Base-by-base conservation (phyloP, 75 land plant genomes). In the Sequoia sempervirens region DNA sequence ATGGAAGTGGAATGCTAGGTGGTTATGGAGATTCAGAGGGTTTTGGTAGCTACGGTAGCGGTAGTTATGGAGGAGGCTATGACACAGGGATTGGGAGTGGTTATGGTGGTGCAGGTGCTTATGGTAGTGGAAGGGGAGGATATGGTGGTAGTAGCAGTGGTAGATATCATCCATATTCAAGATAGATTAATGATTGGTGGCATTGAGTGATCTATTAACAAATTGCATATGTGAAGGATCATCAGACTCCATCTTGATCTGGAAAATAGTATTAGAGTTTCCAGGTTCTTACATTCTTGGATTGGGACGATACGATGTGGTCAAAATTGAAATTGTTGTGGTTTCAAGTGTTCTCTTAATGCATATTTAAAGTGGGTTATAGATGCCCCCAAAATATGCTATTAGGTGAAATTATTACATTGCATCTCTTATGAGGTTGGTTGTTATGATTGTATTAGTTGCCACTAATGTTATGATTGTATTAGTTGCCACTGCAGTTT, bases 91-190 rank as follows among this genome's bases (percentile, higher is more conserved):
- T 86, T 82, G 92, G 92, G 70, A 84, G 90, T 86, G 92, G 96
- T 70, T 91, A 89, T 88, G 87, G 93, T 43, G 88, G 85, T 40
- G 91, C 90, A 80, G 86, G 86, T 28, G 74, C 84, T 23, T 91
- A 90, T 87, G 93, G 96, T 17, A 85, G 91, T 87, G 80, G 82
- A 46, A 85, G 91, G 72, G 91, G 92, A 56, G 88, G 93, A 75
- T 87, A 90, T 89, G 90, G 89, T 68, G 88, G 90, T 86, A 66
- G 88, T 83, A 83, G 89, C 81, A 85, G 89, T 89, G 89, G 92
- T 76, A 92, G 98, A 18, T 96, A 96, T 80, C 96, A 96, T 85
- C 98, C 98, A 12, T 96, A 96, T 85, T 83, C 83, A 41, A 86
- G 91, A 47, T 92, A 92, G 92, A 40, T 23, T 84, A 50, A 34